Evolutionary conservation across 2,329 filamentous ascomycete species (phyloP).

Genomic region (Aspergillus hiratsukae): DNA sequence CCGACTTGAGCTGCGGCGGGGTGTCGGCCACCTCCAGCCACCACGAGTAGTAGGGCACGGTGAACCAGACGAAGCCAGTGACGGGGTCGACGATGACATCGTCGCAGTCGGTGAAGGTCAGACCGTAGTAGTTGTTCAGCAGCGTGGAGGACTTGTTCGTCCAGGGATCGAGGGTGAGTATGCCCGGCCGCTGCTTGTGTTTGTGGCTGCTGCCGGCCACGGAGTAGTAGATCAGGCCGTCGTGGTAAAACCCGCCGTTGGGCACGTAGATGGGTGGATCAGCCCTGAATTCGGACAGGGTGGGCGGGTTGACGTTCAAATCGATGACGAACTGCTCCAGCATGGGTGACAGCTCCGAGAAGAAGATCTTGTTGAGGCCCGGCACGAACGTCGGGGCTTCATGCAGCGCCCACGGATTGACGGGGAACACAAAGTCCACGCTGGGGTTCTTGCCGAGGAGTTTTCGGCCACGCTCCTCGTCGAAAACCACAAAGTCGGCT

Average conservation of each 20-base stretch:
- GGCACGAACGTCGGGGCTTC: constrained; percentile 2
- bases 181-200: constrained; percentile 1
- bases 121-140: constrained; percentile 3
- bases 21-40: neutral
- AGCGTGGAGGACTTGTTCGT: neutral
- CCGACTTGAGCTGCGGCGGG: neutral
- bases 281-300: neutral
- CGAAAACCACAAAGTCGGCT: constrained; percentile 15
- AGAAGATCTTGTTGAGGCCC: constrained; percentile 1
- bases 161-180: neutral
- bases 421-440: constrained; percentile 2
- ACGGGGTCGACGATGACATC: constrained; percentile 1
- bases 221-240: constrained; percentile 3
- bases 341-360: neutral
- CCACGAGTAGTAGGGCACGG: neutral
- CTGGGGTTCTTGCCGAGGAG: constrained; percentile 1
- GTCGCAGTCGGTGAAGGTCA: constrained; percentile 4
- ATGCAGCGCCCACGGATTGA: neutral
- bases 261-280: constrained; percentile 4
- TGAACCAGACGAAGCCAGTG: constrained; percentile 5
- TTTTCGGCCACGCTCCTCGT: neutral
- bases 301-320: constrained; percentile 1
- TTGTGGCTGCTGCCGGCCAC: neutral
- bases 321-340: constrained; percentile 3
- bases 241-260: constrained; percentile 2